These are phyloP conservation scores for Nicotiana tabacum DNA, from an alignment of 257 asterid species.

Conservation along the genomic window DNA sequence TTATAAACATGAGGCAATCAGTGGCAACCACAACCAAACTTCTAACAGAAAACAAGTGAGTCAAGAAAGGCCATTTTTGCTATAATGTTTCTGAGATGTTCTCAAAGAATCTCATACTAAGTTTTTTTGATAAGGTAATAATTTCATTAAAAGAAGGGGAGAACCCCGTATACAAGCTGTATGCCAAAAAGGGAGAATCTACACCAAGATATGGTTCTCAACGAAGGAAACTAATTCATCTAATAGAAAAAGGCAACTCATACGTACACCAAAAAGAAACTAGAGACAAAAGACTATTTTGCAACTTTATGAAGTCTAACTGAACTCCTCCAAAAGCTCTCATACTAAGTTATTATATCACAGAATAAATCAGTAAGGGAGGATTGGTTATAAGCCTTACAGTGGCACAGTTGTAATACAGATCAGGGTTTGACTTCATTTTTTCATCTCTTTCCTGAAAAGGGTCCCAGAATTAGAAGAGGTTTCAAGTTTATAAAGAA, in stretches of 20 bases:
- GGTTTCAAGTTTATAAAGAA: background rate
- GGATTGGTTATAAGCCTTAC: conserved; percentile 37
- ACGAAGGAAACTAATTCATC: no score
- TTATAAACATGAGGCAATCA: background rate
- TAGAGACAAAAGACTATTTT: no score
- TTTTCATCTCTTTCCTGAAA: conserved; percentile 85
- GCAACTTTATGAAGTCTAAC: no score
- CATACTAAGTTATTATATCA: background rate
- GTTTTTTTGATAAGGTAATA: background rate
- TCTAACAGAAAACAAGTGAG: background rate
- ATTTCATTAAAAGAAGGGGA: no score
- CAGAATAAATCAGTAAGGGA: background rate
- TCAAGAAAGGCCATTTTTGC: background rate
- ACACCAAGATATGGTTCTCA: no score
- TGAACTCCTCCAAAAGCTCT: background rate
- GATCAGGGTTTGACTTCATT: conserved; percentile 83
- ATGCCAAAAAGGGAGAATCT: no score
- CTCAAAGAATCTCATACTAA: background rate
- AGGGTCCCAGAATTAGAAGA: conserved; percentile 11
- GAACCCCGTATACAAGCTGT: no score
- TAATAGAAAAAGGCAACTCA: no score
- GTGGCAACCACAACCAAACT: background rate
- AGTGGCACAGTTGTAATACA: conserved; percentile 80
- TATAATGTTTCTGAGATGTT: conserved; percentile 1
- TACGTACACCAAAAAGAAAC: no score